phyloP scores from a whole-genome alignment of 768 basidiomycete genomes.

The Auriscalpium microsporum region DNA sequence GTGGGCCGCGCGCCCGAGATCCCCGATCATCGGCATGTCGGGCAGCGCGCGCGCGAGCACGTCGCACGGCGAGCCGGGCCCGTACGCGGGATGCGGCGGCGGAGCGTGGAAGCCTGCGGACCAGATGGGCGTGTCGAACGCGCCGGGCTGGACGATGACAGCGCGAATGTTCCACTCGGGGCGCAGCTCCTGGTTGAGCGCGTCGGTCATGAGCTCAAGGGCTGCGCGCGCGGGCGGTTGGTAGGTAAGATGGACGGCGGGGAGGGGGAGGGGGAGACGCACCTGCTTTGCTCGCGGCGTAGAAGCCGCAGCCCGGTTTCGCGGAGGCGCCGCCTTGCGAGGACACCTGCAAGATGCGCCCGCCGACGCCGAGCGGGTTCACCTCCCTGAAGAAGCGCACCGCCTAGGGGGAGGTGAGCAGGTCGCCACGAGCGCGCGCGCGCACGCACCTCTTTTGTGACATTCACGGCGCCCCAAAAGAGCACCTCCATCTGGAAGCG shows the following conservation, averaged over 20 bases:
- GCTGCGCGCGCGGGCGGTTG: neutral
- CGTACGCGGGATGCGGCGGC: neutral
- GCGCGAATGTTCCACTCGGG: neutral
- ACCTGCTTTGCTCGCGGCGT: neutral
- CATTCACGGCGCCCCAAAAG: slow-evolving; percentile 2
- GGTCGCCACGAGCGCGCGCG: neutral
- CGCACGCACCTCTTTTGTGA: neutral
- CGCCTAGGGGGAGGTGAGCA: neutral
- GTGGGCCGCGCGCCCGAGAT: neutral
- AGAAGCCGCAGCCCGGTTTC: neutral
- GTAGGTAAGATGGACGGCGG: neutral
- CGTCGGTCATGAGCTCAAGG: neutral
- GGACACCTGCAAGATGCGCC: neutral
- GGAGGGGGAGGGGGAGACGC: neutral
- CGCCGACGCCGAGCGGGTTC: neutral
- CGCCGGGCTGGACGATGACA: neutral
- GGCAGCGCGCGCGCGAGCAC: neutral
- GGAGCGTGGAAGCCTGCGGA: neutral
- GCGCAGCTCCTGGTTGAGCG: neutral
- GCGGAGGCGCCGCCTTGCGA: neutral
- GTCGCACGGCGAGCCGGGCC: neutral
- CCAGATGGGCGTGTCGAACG: neutral
- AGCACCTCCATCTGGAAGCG: neutral
- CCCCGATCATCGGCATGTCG: neutral
- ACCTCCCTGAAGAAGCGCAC: neutral